Conservation (phyloP, 148 eudicot species). For the Cornus suecica region DNA sequence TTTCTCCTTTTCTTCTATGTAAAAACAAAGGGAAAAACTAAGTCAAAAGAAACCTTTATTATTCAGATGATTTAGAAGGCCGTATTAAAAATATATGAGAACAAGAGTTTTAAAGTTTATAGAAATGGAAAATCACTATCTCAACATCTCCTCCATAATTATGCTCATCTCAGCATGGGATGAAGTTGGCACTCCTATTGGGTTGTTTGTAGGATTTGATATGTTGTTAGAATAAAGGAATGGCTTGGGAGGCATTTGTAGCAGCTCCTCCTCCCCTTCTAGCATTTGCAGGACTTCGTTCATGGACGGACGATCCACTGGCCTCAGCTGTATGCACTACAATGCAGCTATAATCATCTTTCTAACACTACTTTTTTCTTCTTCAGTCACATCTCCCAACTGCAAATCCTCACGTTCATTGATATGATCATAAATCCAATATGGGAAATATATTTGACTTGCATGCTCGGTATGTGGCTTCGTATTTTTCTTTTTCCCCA, state of each 20-base stretch:
- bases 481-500: neutral
- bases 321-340: slow-evolving; percentile 8
- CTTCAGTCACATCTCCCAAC: neutral
- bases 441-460: slow-evolving; percentile 6
- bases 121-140: too few species aligned
- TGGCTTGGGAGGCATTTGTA: slow-evolving; percentile 9
- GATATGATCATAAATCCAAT: neutral
- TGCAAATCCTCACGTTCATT: neutral
- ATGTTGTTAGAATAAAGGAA: neutral
- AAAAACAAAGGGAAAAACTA: too few species aligned
- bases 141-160: too few species aligned
- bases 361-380: neutral
- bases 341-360: slow-evolving; percentile 6
- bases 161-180: neutral
- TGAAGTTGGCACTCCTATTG: neutral
- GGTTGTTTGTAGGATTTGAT: neutral
- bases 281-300: slow-evolving; percentile 4
- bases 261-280: neutral
- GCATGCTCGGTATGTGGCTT: neutral
- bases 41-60: too few species aligned
- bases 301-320: slow-evolving; percentile 3
- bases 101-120: too few species aligned
- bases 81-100: too few species aligned
- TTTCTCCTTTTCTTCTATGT: too few species aligned
- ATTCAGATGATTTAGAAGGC: too few species aligned